A percentile compares a stretch with the other conserved stretches of the same genome.
Conservation (phyloP, 805 yeast species). For the Starmerella etchellsii region DNA sequence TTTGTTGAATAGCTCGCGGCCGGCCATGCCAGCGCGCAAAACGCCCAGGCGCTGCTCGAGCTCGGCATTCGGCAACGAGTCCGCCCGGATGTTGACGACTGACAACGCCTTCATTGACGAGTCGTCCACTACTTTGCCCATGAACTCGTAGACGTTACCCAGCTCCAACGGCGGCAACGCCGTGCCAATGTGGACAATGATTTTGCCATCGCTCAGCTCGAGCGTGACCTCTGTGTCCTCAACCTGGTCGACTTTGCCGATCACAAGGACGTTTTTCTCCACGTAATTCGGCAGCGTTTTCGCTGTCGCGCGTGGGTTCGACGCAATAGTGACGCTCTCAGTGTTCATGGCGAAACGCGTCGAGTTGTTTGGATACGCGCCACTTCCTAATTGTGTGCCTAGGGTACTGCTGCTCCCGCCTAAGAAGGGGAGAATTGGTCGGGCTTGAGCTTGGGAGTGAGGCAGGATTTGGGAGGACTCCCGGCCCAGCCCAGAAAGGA, state of each 20-base stretch:
- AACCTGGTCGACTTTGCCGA: slow-evolving; percentile 26
- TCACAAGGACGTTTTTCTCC: slow-evolving; percentile 22
- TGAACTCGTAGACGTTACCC: slow-evolving; percentile 27
- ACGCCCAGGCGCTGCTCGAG: slow-evolving; percentile 6
- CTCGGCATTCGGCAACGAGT: slow-evolving; percentile 14
- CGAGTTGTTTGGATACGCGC: too few species aligned
- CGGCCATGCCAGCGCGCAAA: slow-evolving; percentile 4
- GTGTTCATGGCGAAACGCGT: too few species aligned
- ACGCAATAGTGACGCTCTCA: not conserved
- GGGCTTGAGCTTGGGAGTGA: too few species aligned
- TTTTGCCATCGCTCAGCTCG: slow-evolving; percentile 22
- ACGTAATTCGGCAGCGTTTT: not conserved
- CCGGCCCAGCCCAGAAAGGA: too few species aligned
- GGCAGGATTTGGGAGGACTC: too few species aligned
- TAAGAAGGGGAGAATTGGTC: too few species aligned
- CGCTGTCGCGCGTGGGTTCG: not conserved
- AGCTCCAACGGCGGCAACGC: slow-evolving; percentile 16
- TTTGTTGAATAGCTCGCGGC: not conserved
- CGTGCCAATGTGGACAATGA: slow-evolving; percentile 21
- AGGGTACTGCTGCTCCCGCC: too few species aligned
- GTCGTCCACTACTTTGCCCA: slow-evolving; percentile 27
- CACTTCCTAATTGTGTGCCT: too few species aligned
- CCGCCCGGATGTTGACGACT: slow-evolving; percentile 20
- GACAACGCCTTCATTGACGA: slow-evolving; percentile 20
- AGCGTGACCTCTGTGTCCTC: slow-evolving; percentile 25